Base-by-base conservation (phyloP, 2,329 filamentous ascomycete species). In the Madurella fahalii region DNA sequence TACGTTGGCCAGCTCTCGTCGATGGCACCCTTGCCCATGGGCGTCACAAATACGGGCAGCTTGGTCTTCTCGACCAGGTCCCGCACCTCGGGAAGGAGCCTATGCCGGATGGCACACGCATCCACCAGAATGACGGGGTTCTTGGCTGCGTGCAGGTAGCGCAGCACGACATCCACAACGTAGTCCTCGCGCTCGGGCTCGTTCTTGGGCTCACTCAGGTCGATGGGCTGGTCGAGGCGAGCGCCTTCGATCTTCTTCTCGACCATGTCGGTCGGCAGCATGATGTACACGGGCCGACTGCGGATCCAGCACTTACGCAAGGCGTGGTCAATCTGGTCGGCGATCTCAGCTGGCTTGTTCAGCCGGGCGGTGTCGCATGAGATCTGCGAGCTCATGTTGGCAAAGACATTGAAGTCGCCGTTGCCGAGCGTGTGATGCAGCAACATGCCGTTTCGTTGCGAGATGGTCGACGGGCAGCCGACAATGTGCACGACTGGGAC, bases 21-120 rank as follows among this genome's bases (percentile, higher is more conserved):
- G 45, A 96, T 81, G 17, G 88, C 87, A 16, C 90, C 83, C 73
- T 95, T 95, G 45, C 90, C 90, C 87, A 95, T 95, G 2, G 90
- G 89, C 0, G 90, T 87, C n/a, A 92, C 88, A 63, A 94, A 95
- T 0, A 89, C 86, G 4, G 91, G 90, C 8, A 95, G 75, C 4
- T 82, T 77, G 1, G 89, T 89, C 69, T 86, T 89, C 57, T 85
- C 77, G 49, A 95, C 75, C 15, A 96, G 75, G 8, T 82, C 80
- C 62, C 89, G 83, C 16, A 90, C 84, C 69, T 94, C 89, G 1
- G 82, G 70, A 1, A 92, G 70, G 15, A 87, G 86, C 41, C 85
- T 79, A 66, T 94, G 88, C 34, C 90, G 84, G 60, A 91, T 84
- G 11, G 89, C 87, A 64, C 90, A 94, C 34, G 88, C 89, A 69